phyloP scores from a whole-genome alignment of 176 grass and related monocot species.

The Elymus sibiricus region DNA sequence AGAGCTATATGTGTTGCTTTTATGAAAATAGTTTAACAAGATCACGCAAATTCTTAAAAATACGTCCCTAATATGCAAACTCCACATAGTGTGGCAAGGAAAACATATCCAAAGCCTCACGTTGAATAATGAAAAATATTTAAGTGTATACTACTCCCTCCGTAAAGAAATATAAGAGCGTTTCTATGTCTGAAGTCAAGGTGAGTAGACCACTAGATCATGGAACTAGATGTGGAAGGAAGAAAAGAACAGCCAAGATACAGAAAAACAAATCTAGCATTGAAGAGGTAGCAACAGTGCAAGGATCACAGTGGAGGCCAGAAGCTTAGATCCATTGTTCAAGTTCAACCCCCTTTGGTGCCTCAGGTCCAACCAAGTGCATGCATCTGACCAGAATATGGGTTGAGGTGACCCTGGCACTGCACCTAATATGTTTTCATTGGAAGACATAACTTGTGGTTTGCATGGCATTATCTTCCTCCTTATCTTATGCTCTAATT shows the following conservation, averaged over 20 bases:
- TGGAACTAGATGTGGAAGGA: not conserved
- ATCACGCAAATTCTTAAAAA: too few relatives aligned
- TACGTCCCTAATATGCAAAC: not conserved
- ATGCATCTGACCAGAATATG: slow-evolving; percentile 33
- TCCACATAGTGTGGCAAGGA: not conserved
- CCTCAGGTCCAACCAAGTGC: slow-evolving; percentile 28
- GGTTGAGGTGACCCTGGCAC: slow-evolving; percentile 22
- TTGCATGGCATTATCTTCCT: slow-evolving; percentile 9
- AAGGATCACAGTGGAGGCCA: not conserved
- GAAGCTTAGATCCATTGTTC: not conserved
- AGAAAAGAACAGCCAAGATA: not conserved
- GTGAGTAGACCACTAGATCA: not conserved
- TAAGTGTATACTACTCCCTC: not conserved
- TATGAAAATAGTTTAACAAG: not conserved
- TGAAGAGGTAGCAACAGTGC: slow-evolving; percentile 13
- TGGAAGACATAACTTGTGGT: slow-evolving; percentile 18
- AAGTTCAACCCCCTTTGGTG: slow-evolving; percentile 11
- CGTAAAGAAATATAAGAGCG: too few relatives aligned
- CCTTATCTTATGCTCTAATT: not conserved
- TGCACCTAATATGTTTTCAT: slow-evolving; percentile 22
- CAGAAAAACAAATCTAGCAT: not conserved
- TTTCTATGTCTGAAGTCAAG: not conserved
- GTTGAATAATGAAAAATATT: not conserved
- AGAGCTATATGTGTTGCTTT: not conserved
- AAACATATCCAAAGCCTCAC: not conserved